Conservation (phyloP, 306 rosid genomes). For the Sophora flavescens region DNA sequence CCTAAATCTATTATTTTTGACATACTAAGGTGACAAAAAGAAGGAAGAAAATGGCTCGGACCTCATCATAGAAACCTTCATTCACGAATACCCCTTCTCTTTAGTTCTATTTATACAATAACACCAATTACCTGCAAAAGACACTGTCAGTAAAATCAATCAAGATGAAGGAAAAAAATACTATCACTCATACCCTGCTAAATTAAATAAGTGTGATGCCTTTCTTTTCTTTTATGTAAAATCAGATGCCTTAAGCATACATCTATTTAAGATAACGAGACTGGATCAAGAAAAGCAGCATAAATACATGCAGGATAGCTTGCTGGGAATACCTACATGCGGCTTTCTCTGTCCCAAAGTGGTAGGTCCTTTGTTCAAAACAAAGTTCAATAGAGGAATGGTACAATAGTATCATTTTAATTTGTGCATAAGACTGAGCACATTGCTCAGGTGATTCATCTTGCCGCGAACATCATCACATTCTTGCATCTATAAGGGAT, state of each 20-base stretch:
- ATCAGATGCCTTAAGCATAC: constrained; percentile 36
- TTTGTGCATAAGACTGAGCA: neutral
- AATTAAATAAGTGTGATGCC: constrained; percentile 32
- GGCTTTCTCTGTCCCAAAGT: neutral
- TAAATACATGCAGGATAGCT: neutral
- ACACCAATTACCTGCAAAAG: constrained; percentile 82
- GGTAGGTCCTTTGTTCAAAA: neutral
- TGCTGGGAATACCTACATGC: neutral
- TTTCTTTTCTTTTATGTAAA: neutral
- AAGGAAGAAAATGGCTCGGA: constrained; percentile 44
- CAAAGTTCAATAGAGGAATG: neutral
- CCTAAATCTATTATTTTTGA: constrained; percentile 38
- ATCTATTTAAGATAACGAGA: neutral
- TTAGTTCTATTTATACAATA: constrained; percentile 82
- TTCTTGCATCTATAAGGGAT: constrained; percentile 2
- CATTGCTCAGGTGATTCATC: neutral
- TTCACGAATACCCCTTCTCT: constrained; percentile 94
- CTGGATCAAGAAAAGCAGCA: constrained; percentile 15
- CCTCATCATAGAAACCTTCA: constrained; percentile 97
- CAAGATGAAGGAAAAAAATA: constrained; percentile 27
- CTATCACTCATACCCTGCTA: constrained; percentile 6
- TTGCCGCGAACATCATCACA: neutral
- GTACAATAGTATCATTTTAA: constrained; percentile 1
- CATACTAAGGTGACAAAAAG: constrained; percentile 47
- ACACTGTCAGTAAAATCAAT: constrained; percentile 31